A percentile compares a stretch with the other conserved stretches of the same genome.
Evolutionary conservation across 2,329 filamentous ascomycete species (phyloP).

Genomic region (Kalmusia sp.): DNA sequence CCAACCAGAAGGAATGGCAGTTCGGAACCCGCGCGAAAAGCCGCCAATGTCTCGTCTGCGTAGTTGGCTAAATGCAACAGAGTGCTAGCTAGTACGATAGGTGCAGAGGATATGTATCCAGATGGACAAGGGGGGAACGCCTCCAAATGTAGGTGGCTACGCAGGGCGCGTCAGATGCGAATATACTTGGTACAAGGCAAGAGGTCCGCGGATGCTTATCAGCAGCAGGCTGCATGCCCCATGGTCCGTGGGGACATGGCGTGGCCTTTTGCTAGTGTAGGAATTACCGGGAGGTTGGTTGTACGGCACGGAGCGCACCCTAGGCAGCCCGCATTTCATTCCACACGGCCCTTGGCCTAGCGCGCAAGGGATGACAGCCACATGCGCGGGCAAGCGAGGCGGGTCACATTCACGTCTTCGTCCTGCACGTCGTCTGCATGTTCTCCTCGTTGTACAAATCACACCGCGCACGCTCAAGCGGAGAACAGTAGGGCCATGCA

Average conservation of each 20-base stretch:
- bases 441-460: not conserved
- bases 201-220: too few species aligned
- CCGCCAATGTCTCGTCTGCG: not conserved
- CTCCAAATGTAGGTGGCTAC: not conserved
- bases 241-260: not conserved
- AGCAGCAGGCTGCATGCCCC: too few species aligned
- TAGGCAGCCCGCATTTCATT: constrained; percentile 5
- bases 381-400: constrained; percentile 3
- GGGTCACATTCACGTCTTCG: constrained; percentile 1
- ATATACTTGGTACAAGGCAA: too few species aligned
- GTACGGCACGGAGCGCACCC: constrained; percentile 12
- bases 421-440: constrained; percentile 6
- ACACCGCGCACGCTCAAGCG: constrained; percentile 1
- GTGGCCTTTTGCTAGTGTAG: too few species aligned
- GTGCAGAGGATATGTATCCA: not conserved
- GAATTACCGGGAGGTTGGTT: constrained; percentile 1
- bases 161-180: not conserved
- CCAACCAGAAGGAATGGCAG: too few species aligned
- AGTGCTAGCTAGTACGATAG: not conserved
- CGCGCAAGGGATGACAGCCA: constrained; percentile 9
- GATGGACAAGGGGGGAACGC: not conserved
- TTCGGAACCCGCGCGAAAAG: not conserved
- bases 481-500: constrained; percentile 3
- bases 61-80: constrained; percentile 10
- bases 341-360: constrained; percentile 4